A percentile compares a stretch with the other conserved stretches of the same genome.
Conservation (phyloP, 2,329 filamentous ascomycete genomes). For the Paecilomyces niveus region DNA sequence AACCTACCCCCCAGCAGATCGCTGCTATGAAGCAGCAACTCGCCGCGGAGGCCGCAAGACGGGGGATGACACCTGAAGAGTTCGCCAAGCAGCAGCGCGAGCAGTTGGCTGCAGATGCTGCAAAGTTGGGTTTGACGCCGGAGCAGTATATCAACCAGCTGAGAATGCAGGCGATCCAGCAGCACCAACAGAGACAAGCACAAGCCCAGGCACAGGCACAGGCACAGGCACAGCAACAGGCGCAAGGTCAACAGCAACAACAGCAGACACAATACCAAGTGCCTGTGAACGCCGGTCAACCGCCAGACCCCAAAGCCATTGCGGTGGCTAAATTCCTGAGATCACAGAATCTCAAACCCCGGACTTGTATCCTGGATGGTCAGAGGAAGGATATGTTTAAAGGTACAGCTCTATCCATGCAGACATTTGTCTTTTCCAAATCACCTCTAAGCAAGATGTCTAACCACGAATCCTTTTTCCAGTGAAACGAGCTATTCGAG, state of each 20-base stretch:
- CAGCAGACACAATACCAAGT: constrained; percentile 40
- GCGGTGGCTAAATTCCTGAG: constrained; percentile 85
- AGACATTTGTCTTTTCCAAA: neutral
- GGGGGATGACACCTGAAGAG: constrained; percentile 76
- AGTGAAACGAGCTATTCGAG: constrained; percentile 95
- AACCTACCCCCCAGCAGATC: constrained; percentile 76
- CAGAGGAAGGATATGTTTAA: constrained; percentile 98
- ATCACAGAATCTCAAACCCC: constrained; percentile 74
- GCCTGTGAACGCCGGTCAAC: constrained; percentile 43
- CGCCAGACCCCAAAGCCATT: constrained; percentile 80
- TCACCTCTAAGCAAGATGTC: neutral
- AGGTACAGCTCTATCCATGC: constrained; percentile 48
- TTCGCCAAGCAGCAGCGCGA: constrained; percentile 61
- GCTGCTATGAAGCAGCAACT: constrained; percentile 75
- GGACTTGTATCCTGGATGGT: constrained; percentile 89
- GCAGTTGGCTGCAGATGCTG: constrained; percentile 38
- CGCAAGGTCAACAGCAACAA: constrained; percentile 6
- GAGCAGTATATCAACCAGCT: constrained; percentile 42
- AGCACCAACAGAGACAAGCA: constrained; percentile 31
- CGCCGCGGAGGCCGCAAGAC: constrained; percentile 72
- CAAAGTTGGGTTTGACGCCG: constrained; percentile 47
- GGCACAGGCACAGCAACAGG: constrained; percentile 17
- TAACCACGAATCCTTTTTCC: neutral
- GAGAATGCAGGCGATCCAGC: constrained; percentile 40
- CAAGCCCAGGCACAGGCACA: constrained; percentile 16